A percentile compares a stretch with the other conserved stretches of the same genome.
Conservation (phyloP, 2,329 filamentous ascomycete genomes). For the Beauveria sp. region DNA sequence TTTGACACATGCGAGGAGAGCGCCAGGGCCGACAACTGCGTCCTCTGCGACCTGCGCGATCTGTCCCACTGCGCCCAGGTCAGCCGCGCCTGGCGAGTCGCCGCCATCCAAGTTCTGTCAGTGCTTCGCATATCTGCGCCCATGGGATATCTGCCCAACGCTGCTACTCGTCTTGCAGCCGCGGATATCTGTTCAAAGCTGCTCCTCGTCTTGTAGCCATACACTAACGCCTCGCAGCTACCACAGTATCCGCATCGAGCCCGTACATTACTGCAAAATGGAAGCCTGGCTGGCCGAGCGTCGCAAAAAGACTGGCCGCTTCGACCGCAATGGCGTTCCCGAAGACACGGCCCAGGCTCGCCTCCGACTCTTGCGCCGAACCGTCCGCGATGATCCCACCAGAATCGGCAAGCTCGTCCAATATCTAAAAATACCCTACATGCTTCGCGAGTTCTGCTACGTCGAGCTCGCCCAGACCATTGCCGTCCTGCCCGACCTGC, state of each 20-base stretch:
- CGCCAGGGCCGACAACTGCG: constrained; percentile 71
- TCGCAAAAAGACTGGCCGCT: constrained; percentile 65
- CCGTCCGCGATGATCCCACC: constrained; percentile 68
- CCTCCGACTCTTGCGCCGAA: constrained; percentile 70
- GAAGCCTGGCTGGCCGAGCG: constrained; percentile 74
- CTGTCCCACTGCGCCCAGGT: constrained; percentile 72
- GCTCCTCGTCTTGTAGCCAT: background rate
- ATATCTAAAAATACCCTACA: constrained; percentile 86
- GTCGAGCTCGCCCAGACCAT: constrained; percentile 79
- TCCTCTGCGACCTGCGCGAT: constrained; percentile 89
- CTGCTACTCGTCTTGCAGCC: background rate
- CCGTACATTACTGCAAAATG: constrained; percentile 87
- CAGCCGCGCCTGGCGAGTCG: constrained; percentile 61
- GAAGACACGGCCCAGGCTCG: constrained; percentile 72
- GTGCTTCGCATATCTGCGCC: constrained; percentile 27
- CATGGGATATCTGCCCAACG: background rate
- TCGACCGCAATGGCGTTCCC: constrained; percentile 69
- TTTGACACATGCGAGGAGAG: constrained; percentile 81
- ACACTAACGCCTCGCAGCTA: constrained; percentile 47
- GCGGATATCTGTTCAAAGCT: background rate
- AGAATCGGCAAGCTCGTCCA: constrained; percentile 62
- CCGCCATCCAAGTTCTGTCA: constrained; percentile 51
- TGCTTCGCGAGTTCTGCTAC: constrained; percentile 84
- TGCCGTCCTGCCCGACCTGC: constrained; percentile 74
- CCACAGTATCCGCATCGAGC: constrained; percentile 83